A percentile compares a stretch with the other conserved stretches of the same genome.
phyloP scores from a whole-genome alignment of 495 filamentous ascomycete genomes.

The Cryomyces minteri region DNA sequence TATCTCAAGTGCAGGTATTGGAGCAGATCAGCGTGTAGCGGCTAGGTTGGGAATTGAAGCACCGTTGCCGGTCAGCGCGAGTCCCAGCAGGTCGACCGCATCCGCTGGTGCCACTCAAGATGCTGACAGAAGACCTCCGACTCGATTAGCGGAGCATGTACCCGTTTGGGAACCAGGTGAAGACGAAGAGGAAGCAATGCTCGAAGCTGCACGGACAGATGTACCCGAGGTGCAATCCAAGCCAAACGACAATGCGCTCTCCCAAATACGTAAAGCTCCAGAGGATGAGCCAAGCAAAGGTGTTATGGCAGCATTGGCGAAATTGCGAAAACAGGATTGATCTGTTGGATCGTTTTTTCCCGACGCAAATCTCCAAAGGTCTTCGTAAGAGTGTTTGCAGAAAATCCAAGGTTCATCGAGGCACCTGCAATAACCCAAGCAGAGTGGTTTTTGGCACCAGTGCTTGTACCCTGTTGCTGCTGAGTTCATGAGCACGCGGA shows the following conservation, averaged over 20 bases:
- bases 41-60: constrained; percentile 10
- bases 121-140: constrained; percentile 12
- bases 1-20: constrained; percentile 4
- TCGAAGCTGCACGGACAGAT: constrained; percentile 11
- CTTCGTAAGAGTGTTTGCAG: too few relatives aligned
- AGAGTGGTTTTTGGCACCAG: too few relatives aligned
- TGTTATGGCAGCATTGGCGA: constrained; percentile 38
- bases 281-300: constrained; percentile 29
- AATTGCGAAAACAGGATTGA: constrained; percentile 19
- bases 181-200: constrained; percentile 24
- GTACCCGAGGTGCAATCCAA: neutral
- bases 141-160: constrained; percentile 14
- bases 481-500: too few relatives aligned
- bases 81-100: constrained; percentile 1
- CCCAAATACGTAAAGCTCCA: constrained; percentile 7
- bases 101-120: constrained; percentile 6
- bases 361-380: too few relatives aligned
- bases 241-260: neutral
- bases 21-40: constrained; percentile 3
- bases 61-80: neutral
- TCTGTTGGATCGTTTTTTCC: too few relatives aligned
- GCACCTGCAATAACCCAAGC: too few relatives aligned
- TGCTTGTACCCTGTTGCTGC: too few relatives aligned
- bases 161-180: constrained; percentile 12
- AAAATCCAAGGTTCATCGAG: too few relatives aligned